Conservation (phyloP, 2,329 filamentous ascomycete species). For the Neocucurbitaria cava region DNA sequence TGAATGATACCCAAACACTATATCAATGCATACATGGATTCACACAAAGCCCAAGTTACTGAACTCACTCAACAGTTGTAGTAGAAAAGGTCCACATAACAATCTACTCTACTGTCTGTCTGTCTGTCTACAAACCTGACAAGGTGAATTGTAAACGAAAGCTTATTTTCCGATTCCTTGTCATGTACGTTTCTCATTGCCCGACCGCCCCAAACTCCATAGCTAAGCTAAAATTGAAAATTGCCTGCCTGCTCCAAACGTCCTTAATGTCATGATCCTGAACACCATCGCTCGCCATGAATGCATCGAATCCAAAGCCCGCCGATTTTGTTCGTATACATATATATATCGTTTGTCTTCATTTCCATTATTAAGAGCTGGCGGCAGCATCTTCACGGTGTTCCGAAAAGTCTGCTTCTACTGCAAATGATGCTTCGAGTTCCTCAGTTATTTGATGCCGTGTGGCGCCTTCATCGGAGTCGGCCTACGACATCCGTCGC, state of each 20-base stretch:
- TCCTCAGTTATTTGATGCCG: constrained; percentile 12
- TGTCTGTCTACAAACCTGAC: not conserved
- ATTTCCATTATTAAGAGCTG: not conserved
- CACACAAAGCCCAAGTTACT: too few species aligned
- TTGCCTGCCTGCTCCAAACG: not conserved
- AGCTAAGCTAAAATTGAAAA: not conserved
- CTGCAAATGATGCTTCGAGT: constrained; percentile 13
- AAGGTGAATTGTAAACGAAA: too few species aligned
- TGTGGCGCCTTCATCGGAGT: constrained; percentile 18
- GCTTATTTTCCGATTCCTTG: not conserved
- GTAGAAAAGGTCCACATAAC: not conserved
- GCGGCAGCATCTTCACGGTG: not conserved
- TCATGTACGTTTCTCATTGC: too few species aligned
- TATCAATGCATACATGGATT: too few species aligned
- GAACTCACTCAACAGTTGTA: not conserved
- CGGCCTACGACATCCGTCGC: constrained; percentile 30
- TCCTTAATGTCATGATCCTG: not conserved
- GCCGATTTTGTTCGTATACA: not conserved
- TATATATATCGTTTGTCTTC: not conserved
- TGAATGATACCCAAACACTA: too few species aligned
- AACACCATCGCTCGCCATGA: not conserved
- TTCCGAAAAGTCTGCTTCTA: not conserved
- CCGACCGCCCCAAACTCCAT: not conserved
- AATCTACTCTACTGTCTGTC: not conserved
- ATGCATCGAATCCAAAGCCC: not conserved